These are phyloP conservation scores for Coniella lustricola DNA, from an alignment of 2,329 filamentous ascomycete species.

Conservation along the genomic window DNA sequence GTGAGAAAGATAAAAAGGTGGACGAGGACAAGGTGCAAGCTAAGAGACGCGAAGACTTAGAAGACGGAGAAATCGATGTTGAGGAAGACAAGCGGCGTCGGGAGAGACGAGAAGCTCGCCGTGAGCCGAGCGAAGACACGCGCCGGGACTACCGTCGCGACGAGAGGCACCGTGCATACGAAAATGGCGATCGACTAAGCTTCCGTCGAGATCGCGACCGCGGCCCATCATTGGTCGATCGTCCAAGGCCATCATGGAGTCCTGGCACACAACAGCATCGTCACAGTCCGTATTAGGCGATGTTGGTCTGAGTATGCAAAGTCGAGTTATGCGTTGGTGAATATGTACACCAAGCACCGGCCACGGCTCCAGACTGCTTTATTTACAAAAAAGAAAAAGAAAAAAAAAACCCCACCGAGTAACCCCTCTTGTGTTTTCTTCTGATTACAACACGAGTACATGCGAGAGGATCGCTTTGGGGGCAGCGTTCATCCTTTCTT, in stretches of 20 bases:
- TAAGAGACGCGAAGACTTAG: conserved; percentile 26
- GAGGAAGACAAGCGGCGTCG: conserved; percentile 27
- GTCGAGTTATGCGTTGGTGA: too few relatives aligned
- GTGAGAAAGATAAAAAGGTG: conserved; percentile 26
- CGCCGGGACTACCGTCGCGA: conserved; percentile 25
- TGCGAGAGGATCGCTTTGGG: background rate
- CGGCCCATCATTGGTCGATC: conserved; percentile 17
- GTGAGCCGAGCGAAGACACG: conserved; percentile 19
- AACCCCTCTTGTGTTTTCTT: too few relatives aligned
- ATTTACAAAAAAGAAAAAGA: too few relatives aligned
- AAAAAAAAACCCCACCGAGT: too few relatives aligned
- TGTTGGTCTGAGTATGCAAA: too few relatives aligned
- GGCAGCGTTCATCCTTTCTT: background rate
- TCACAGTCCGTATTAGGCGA: conserved; percentile 24
- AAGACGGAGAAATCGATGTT: conserved; percentile 32
- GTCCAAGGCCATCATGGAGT: conserved; percentile 23
- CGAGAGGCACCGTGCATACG: conserved; percentile 24
- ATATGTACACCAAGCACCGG: background rate
- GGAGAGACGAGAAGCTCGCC: conserved; percentile 11
- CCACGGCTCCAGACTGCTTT: too few relatives aligned
- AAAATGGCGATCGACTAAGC: conserved; percentile 26
- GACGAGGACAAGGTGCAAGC: conserved; percentile 21
- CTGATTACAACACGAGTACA: too few relatives aligned
- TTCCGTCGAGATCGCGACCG: conserved; percentile 24
- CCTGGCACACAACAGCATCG: conserved; percentile 23